Conservation (phyloP, 257 asterid genomes). For the Nemophila menziesii region DNA sequence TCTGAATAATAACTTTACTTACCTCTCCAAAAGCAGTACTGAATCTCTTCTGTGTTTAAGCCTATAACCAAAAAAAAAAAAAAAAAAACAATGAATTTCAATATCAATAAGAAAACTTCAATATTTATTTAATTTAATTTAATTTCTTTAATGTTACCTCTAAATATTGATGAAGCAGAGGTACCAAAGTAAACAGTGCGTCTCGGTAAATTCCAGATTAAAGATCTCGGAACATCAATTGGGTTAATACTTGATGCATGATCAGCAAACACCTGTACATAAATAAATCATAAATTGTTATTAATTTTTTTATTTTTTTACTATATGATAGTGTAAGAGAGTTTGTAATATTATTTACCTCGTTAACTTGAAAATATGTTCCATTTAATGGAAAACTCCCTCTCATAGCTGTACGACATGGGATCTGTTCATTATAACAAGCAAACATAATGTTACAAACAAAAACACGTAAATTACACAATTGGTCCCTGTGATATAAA, state of each 20-base stretch:
- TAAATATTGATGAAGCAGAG: slow-evolving; percentile 79
- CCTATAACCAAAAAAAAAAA: too few species aligned
- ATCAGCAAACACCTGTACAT: slow-evolving; percentile 84
- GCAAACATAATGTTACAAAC: slow-evolving; percentile 12
- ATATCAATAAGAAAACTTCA: slow-evolving; percentile 8
- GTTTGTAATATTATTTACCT: slow-evolving; percentile 36
- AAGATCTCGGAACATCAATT: slow-evolving; percentile 68
- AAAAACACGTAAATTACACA: neutral
- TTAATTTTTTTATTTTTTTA: neutral
- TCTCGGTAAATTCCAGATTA: slow-evolving; percentile 87
- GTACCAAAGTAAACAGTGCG: slow-evolving; percentile 94
- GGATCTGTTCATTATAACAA: slow-evolving; percentile 48
- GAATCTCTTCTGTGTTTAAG: slow-evolving; percentile 65
- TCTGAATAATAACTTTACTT: slow-evolving; percentile 10
- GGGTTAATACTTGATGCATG: slow-evolving; percentile 81
- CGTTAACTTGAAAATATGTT: slow-evolving; percentile 94
- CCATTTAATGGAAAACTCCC: slow-evolving; percentile 99
- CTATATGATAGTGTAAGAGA: slow-evolving; percentile 3
- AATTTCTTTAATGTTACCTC: slow-evolving; percentile 48
- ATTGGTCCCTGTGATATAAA: neutral
- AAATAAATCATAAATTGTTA: slow-evolving; percentile 1
- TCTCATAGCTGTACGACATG: slow-evolving; percentile 98
- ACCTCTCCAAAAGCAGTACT: slow-evolving; percentile 98
- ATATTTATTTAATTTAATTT: neutral
- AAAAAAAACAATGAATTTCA: slow-evolving; percentile 15